Base-by-base conservation (phyloP, 1,284 basidiomycete species). In the Trichosporon sp. region DNA sequence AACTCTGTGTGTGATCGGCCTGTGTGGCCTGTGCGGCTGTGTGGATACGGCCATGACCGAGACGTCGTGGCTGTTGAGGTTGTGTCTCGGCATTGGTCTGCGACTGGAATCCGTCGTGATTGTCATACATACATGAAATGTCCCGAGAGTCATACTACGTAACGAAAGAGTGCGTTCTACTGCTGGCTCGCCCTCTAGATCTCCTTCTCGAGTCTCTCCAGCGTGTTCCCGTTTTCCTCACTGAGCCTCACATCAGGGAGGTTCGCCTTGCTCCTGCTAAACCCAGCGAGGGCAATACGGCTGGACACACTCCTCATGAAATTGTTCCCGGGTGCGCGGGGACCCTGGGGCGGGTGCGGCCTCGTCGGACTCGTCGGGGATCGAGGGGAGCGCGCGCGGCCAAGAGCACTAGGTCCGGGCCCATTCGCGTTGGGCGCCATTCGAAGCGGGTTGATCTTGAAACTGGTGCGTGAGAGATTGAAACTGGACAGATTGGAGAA, bases 121-220 rank as follows among this genome's bases (percentile, higher is more conserved):
- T 12, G 48, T 54, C 51, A 54, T 54, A 54, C 51, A 54, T 54
- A 54, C 51, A 54, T 54, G 19, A 54, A 54, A 54, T 54, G 51
- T 21, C 51, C 51, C 7, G n/a, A 7, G 21, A 11, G 51, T 54
- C 51, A 26, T 54, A 54, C 51, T 54, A 26, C 51, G 51, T 54
- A 54, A 21, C 6, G 35, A 37, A 37, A 7, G 26, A 26, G 35
- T 16, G 21, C 4, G 54, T 59, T 31, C 32, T 37, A 63, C 32
- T 63, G 59, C 59, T 63, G 59, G 59, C 59, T 63, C 59, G 31
- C 59, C 14, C 59, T 14, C 8, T 31, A 10, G 32, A 63, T n/a
- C 59, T 63, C 59, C 59, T 63, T 63, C 59, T 63, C 59, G 16
- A 63, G 59, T 2, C 59, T 32, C 59, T 63, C 59, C 16, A 63